phyloP scores from a whole-genome alignment of 352 stramenopile species.

The Globisporangium spiculum region DNA sequence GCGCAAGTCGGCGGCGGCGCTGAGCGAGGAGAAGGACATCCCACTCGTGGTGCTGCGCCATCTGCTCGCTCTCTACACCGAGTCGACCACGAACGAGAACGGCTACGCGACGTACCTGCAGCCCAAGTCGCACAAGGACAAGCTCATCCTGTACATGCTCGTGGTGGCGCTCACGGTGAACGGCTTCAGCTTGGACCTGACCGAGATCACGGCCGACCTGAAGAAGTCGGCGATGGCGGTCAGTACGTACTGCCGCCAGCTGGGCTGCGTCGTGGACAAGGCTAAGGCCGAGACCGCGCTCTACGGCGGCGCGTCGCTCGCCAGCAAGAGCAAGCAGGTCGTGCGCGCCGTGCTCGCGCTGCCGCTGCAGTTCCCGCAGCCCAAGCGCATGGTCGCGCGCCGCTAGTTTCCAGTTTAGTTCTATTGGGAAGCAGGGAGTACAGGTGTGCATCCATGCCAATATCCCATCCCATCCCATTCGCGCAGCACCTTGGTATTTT shows the following conservation, averaged over 20 bases:
- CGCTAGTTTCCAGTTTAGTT: conserved; percentile 13
- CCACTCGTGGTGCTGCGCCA: conserved; percentile 69
- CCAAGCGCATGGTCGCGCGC: conserved; percentile 53
- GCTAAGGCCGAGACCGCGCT: conserved; percentile 56
- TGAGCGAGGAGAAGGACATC: conserved; percentile 77
- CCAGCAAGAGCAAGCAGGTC: conserved; percentile 69
- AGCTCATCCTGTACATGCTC: conserved; percentile 74
- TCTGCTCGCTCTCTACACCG: conserved; percentile 66
- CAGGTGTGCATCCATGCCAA: too few species aligned
- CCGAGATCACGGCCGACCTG: conserved; percentile 61
- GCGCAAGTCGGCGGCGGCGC: conserved; percentile 54
- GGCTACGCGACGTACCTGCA: conserved; percentile 68
- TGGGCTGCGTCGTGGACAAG: conserved; percentile 76
- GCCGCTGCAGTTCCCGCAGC: conserved; percentile 71
- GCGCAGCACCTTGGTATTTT: neutral
- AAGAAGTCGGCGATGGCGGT: conserved; percentile 56
- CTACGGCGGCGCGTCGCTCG: conserved; percentile 41
- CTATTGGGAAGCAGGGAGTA: too few species aligned
- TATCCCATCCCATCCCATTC: neutral
- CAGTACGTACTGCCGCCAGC: conserved; percentile 60
- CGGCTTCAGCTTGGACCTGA: conserved; percentile 72
- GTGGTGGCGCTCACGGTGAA: conserved; percentile 74
- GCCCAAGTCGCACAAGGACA: conserved; percentile 79
- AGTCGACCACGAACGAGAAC: conserved; percentile 48
- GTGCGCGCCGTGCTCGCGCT: conserved; percentile 67